phyloP scores from a whole-genome alignment of 2,329 filamentous ascomycete species.

The Ramularia collo-cygni region DNA sequence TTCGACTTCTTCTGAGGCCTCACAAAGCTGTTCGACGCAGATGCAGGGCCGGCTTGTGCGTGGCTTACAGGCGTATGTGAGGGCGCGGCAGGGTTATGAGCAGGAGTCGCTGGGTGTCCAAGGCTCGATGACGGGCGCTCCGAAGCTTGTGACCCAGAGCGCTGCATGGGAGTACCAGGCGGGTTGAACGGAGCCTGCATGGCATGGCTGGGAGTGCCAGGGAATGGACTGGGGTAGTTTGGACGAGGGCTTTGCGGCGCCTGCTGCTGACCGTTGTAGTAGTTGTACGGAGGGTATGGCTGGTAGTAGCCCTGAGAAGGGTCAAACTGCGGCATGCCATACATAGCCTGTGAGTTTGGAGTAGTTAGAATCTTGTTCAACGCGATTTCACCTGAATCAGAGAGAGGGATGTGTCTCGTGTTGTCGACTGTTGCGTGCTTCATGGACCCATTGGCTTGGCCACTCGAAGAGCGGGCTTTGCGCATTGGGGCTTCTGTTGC shows the following conservation, averaged over 20 bases:
- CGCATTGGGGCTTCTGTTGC: constrained; percentile 13
- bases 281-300: constrained; percentile 23
- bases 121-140: constrained; percentile 54
- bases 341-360: constrained; percentile 50
- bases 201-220: constrained; percentile 38
- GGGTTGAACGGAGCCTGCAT: constrained; percentile 54
- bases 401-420: constrained; percentile 1
- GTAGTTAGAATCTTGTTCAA: constrained; percentile 33
- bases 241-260: constrained; percentile 41
- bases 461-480: constrained; percentile 12
- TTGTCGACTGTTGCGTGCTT: constrained; percentile 3
- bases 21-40: constrained; percentile 48
- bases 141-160: constrained; percentile 73
- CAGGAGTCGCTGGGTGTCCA: constrained; percentile 52
- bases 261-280: constrained; percentile 46
- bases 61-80: constrained; percentile 27
- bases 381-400: not conserved
- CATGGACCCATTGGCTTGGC: constrained; percentile 13
- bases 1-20: constrained; percentile 62
- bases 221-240: constrained; percentile 43
- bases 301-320: constrained; percentile 38
- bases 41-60: constrained; percentile 14
- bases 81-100: constrained; percentile 53
- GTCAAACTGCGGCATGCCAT: constrained; percentile 50
- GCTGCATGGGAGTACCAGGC: constrained; percentile 59